Percentiles rank a stretch among this genome's conserved stretches.
Evolutionary conservation across 2,329 filamentous ascomycete species (phyloP).

Genomic region (Ilyonectria sp.): DNA sequence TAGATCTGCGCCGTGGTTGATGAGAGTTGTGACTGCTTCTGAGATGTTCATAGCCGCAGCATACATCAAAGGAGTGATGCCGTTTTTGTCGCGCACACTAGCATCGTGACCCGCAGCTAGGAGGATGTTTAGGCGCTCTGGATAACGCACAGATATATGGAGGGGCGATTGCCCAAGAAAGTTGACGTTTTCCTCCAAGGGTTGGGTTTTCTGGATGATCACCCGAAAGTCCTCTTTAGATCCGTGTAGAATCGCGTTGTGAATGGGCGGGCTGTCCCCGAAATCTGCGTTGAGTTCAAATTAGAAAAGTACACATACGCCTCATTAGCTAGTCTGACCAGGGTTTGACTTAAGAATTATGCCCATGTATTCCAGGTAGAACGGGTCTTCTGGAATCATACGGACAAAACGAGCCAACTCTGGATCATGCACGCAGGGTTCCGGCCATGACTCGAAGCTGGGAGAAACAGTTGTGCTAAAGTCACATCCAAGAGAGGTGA

Average conservation of each 20-base stretch:
- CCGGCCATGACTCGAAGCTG: slow-evolving; percentile 3
- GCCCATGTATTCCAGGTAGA: not conserved
- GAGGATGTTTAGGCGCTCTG: not conserved
- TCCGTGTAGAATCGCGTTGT: not conserved
- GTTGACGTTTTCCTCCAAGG: not conserved
- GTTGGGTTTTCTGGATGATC: accelerated
- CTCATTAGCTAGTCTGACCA: not conserved
- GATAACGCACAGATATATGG: not conserved
- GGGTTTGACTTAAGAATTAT: not conserved
- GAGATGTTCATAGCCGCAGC: not conserved
- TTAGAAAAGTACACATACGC: not conserved
- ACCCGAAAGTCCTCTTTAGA: not conserved
- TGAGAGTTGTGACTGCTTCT: slow-evolving; percentile 1
- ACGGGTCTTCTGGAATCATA: not conserved
- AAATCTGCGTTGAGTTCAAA: not conserved
- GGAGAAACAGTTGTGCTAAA: slow-evolving; percentile 3
- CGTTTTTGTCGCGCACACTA: not conserved
- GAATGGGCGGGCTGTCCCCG: slow-evolving; percentile 3
- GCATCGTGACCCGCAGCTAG: not conserved
- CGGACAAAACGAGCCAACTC: accelerated
- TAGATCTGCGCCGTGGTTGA: slow-evolving; percentile 1
- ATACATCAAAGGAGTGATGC: slow-evolving; percentile 21
- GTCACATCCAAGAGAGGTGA: slow-evolving; percentile 3
- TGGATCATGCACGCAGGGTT: not conserved
- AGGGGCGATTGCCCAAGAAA: slow-evolving; percentile 21